A percentile compares a stretch with the other conserved stretches of the same genome.
Evolutionary conservation across 495 filamentous ascomycete genomes (phyloP).

Genomic region (Thermothielavioides terrestris): DNA sequence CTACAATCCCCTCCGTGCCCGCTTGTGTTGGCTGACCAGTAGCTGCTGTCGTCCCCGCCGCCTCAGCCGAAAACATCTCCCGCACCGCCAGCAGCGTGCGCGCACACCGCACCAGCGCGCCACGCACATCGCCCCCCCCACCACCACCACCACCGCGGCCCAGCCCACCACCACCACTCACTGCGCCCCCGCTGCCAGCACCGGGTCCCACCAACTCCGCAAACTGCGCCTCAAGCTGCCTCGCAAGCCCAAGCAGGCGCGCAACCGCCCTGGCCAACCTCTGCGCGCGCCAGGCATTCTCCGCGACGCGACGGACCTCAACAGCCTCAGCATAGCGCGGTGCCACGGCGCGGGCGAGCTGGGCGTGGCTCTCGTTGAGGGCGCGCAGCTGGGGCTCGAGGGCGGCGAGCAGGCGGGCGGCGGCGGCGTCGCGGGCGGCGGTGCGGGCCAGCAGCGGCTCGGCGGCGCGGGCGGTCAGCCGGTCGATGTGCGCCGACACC

Average conservation of each 20-base stretch:
- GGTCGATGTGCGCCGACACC: constrained; percentile 90
- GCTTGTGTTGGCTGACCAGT: no score
- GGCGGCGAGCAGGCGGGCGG: constrained; percentile 56
- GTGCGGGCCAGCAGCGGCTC: constrained; percentile 77
- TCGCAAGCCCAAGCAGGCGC: constrained; percentile 65
- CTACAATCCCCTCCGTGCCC: constrained; percentile 61
- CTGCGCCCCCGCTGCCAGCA: constrained; percentile 25
- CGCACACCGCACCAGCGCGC: constrained; percentile 68
- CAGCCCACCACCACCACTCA: no score
- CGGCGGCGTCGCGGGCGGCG: constrained; percentile 58
- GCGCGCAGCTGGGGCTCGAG: constrained; percentile 66
- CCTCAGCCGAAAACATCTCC: constrained; percentile 57
- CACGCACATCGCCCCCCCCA: constrained; percentile 62
- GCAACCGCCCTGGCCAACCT: constrained; percentile 65
- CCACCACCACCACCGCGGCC: no score
- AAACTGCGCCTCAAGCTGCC: constrained; percentile 81
- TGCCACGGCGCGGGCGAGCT: constrained; percentile 74
- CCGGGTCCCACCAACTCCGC: constrained; percentile 33
- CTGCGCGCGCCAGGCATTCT: constrained; percentile 70
- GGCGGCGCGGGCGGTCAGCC: constrained; percentile 75
- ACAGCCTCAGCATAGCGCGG: constrained; percentile 74
- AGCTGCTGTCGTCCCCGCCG: no score
- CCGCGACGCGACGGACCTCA: constrained; percentile 61
- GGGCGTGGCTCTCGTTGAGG: constrained; percentile 73
- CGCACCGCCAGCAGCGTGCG: constrained; percentile 65